Evolutionary conservation across 1,139 yeast species (phyloP), one percentile per base, ranked within the genome.

Genomic region (Suhomyces taliae): DNA sequence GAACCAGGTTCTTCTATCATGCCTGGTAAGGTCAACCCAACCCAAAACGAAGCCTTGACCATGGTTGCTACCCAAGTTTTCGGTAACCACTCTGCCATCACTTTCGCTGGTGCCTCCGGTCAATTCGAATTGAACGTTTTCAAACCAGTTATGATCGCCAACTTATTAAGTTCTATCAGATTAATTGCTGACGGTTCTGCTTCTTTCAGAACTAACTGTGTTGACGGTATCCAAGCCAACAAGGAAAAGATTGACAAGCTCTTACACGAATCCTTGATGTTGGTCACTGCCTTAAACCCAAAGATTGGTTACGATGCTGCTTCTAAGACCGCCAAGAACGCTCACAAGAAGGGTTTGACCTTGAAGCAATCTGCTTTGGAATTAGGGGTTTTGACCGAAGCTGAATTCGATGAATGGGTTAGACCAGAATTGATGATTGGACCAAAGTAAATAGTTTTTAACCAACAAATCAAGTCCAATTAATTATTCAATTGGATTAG

Each of bases 21-120:
- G 61, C 61, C 61, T 31, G 61, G 61, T 31, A 58, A 58, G 53
- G 61, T 58, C 39, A 58, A 58, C 55, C 61, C 61, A 11, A 58
- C 61, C 29, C 61, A 58, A 43, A 55, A 57, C 47, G 61, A 58
- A 45, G 61, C 61, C 24, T 51, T 58, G 55, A 58, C 61, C 44
- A 58, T 58, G 61, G 58, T 58, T 6, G 56, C 59, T 29, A 56
- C 59, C 12, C 61, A 58, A 41, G 61, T 58, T 5, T 50, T 58
- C 52, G 61, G 61, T 43, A 57, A 58, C 52, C 56, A 58, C 48
- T 55, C 61, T 46, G 54, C 61, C 42, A 54, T 58, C 49, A 58
- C 61, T 27, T 58, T 57, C 35, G 50, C 61, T 2, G 61, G 61
- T 39, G 61, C 61, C 12, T 54, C 58, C 33, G 61, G 61, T n/a